These are phyloP conservation scores for Crithidia sp. DNA, from an alignment of 208 protist species.

Conservation along the genomic window DNA sequence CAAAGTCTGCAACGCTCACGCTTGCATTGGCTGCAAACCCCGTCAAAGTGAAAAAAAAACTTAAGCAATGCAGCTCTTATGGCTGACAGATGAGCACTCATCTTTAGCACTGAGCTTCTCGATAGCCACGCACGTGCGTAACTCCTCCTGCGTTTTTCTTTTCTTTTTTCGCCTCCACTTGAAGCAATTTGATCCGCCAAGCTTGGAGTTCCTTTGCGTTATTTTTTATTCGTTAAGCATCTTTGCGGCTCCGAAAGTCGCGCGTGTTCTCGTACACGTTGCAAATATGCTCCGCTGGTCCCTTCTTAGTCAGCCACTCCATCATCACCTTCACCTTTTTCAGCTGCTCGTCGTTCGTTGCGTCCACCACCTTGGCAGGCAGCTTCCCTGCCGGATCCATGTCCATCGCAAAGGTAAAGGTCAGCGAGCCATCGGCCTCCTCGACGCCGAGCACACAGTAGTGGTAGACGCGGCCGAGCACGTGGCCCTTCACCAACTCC, in stretches of 20 bases:
- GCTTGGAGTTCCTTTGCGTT: too few species aligned
- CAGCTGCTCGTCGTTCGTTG: conserved; percentile 35
- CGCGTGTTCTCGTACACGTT: conserved; percentile 33
- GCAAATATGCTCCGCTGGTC: conserved; percentile 12
- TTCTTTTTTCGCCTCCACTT: too few species aligned
- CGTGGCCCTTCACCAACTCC: conserved; percentile 22
- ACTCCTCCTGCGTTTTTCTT: too few species aligned
- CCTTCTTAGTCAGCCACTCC: conserved; percentile 16
- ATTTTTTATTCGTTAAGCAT: neutral
- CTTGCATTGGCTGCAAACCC: too few species aligned
- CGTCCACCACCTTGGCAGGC: conserved; percentile 37
- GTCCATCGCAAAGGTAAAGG: conserved; percentile 41
- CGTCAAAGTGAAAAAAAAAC: too few species aligned
- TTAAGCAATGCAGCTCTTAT: too few species aligned
- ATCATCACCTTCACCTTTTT: conserved; percentile 35
- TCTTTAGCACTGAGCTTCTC: too few species aligned
- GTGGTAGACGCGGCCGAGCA: conserved; percentile 22
- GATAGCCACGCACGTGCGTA: too few species aligned
- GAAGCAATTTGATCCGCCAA: too few species aligned
- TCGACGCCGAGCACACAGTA: conserved; percentile 49
- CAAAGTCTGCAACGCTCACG: too few species aligned
- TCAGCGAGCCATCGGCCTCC: conserved; percentile 52
- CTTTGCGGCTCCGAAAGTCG: conserved; percentile 17
- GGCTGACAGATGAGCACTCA: too few species aligned
- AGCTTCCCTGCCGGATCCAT: conserved; percentile 41